A percentile compares a stretch with the other conserved stretches of the same genome.
These are phyloP conservation scores for Echinosphaeria canescens DNA, from an alignment of 2,329 filamentous ascomycete species.

Conservation along the genomic window DNA sequence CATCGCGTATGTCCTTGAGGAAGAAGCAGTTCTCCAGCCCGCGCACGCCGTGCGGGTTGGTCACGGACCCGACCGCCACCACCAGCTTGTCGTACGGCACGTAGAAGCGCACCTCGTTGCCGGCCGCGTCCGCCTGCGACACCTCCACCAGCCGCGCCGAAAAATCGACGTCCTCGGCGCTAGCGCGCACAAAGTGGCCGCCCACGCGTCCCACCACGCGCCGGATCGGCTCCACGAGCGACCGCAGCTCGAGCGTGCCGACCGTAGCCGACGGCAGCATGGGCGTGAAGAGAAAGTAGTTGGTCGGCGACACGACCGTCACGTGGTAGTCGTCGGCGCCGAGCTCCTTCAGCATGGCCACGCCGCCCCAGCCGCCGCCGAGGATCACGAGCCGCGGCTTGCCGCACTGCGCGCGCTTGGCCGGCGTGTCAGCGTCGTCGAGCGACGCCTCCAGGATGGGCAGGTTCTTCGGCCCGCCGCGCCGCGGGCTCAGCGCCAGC, in stretches of 20 bases:
- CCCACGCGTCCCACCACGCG: constrained; percentile 57
- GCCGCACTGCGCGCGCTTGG: constrained; percentile 49
- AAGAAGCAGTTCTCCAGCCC: constrained; percentile 88
- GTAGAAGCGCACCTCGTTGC: constrained; percentile 68
- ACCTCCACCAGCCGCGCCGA: constrained; percentile 80
- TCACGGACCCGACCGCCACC: constrained; percentile 75
- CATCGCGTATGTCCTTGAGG: constrained; percentile 87
- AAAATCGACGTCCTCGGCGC: constrained; percentile 78
- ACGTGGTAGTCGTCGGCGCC: constrained; percentile 88
- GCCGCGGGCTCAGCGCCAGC: constrained; percentile 57
- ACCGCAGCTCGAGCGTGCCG: constrained; percentile 78
- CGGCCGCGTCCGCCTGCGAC: constrained; percentile 45
- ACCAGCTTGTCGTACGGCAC: constrained; percentile 95
- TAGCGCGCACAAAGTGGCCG: constrained; percentile 79
- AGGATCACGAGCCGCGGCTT: constrained; percentile 88
- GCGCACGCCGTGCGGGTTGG: constrained; percentile 89
- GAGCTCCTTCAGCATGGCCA: constrained; percentile 76
- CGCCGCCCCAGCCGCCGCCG: constrained; percentile 87
- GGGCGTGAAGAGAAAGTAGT: constrained; percentile 95
- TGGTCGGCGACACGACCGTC: constrained; percentile 81
- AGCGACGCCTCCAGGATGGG: constrained; percentile 77
- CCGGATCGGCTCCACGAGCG: constrained; percentile 80
- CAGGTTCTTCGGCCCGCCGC: constrained; percentile 84
- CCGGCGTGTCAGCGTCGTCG: constrained; percentile 65
- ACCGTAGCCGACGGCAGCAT: constrained; percentile 97